Conservation (phyloP, 192 early-diverging fungal genomes). For the Fimicolochytrium jonesii region DNA sequence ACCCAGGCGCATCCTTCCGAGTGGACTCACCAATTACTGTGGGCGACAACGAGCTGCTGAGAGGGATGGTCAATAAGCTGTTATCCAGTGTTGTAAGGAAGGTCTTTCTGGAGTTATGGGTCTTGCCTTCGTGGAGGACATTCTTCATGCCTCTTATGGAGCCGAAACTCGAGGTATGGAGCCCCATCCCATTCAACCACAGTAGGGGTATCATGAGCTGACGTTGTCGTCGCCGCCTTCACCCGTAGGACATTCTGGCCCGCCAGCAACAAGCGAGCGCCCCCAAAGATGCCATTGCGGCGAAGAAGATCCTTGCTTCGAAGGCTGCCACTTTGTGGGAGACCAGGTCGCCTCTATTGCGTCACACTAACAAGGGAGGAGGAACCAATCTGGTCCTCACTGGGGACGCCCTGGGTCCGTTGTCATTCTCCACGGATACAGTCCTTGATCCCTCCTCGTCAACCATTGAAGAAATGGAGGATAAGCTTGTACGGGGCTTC, state of each 20-base stretch:
- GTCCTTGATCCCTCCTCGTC: neutral
- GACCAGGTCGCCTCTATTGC: slow-evolving; percentile 14
- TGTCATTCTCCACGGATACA: slow-evolving; percentile 8
- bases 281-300: neutral
- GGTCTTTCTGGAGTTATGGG: slow-evolving; percentile 55
- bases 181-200: too few species aligned
- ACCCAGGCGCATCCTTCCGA: slow-evolving; percentile 48
- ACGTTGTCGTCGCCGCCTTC: neutral
- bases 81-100: slow-evolving; percentile 39
- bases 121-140: slow-evolving; percentile 49
- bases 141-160: slow-evolving; percentile 52
- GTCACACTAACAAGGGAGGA: neutral
- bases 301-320: slow-evolving; percentile 3
- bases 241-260: slow-evolving; percentile 17
- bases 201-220: too few species aligned
- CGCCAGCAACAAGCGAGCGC: slow-evolving; percentile 10
- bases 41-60: slow-evolving; percentile 42
- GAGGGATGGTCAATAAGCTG: slow-evolving; percentile 45
- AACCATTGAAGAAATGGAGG: slow-evolving; percentile 13
- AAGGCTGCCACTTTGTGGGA: slow-evolving; percentile 27
- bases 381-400: neutral
- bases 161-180: slow-evolving; percentile 39
- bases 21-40: slow-evolving; percentile 49
- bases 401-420: slow-evolving; percentile 12
- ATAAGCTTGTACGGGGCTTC: slow-evolving; percentile 21